Percentiles rank a stretch among this genome's conserved stretches.
Conservation (phyloP, 2,329 filamentous ascomycete genomes). For the Fusarium camptoceras region DNA sequence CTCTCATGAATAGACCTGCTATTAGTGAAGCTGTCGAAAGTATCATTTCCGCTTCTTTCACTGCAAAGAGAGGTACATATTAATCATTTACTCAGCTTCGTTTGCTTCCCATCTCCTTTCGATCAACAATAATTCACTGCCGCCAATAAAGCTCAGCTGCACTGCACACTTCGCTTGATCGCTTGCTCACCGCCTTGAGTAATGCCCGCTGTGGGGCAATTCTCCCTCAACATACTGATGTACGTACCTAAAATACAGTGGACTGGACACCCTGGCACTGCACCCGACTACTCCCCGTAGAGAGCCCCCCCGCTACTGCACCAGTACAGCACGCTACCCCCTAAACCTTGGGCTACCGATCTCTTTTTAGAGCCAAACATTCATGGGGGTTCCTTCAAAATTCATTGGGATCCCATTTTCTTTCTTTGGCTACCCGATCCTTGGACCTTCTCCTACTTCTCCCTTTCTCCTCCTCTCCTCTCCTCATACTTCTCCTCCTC, state of each 20-base stretch:
- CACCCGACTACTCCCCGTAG: constrained; percentile 20
- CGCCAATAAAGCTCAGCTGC: constrained; percentile 6
- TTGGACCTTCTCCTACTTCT: constrained; percentile 22
- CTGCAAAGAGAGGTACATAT: constrained; percentile 2
- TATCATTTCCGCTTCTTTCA: neutral
- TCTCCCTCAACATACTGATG: constrained; percentile 23
- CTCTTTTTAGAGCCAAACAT: constrained; percentile 41
- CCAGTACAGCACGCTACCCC: constrained; percentile 25
- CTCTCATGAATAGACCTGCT: neutral
- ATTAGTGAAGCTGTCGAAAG: neutral
- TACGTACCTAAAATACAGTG: constrained; percentile 13
- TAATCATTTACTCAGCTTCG: neutral
- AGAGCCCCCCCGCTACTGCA: constrained; percentile 29
- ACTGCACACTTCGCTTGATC: neutral
- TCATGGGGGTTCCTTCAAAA: constrained; percentile 42
- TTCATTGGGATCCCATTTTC: constrained; percentile 39
- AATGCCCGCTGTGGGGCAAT: constrained; percentile 43
- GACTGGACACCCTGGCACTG: constrained; percentile 31
- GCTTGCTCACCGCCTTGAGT: constrained; percentile 43
- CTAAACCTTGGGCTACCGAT: constrained; percentile 37
- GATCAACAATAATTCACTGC: constrained; percentile 23
- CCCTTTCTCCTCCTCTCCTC: constrained; percentile 11
- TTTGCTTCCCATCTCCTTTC: constrained; percentile 19
- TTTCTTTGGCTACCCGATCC: constrained; percentile 37
- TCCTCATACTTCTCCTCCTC: constrained; percentile 7